These are phyloP conservation scores for Ottelia alismoides DNA, from an alignment of 106 monocot species.

Conservation along the genomic window DNA sequence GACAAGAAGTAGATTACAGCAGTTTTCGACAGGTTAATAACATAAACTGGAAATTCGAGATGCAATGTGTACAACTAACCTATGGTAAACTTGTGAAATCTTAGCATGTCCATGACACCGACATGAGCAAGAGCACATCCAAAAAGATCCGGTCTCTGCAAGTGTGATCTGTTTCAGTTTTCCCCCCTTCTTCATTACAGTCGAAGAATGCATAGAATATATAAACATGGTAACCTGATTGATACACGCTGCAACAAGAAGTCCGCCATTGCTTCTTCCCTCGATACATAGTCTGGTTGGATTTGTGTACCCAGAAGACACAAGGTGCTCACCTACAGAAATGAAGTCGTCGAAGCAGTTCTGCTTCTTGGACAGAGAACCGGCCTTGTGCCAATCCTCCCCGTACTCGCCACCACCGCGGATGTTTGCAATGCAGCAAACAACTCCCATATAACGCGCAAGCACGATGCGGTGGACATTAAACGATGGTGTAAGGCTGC, in stretches of 20 bases:
- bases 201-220: background rate
- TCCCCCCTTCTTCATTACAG: too few species aligned
- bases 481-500: conserved; percentile 67
- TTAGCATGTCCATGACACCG: conserved; percentile 96
- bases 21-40: background rate
- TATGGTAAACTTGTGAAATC: conserved; percentile 93
- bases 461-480: conserved; percentile 41
- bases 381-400: conserved; percentile 88
- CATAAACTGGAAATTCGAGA: background rate
- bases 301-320: conserved; percentile 51
- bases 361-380: conserved; percentile 74
- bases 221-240: conserved; percentile 47
- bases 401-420: conserved; percentile 95
- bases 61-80: conserved; percentile 11
- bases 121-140: conserved; percentile 89
- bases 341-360: conserved; percentile 93
- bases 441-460: conserved; percentile 39
- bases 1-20: background rate
- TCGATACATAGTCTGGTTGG: conserved; percentile 59
- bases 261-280: conserved; percentile 91
- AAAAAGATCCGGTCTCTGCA: conserved; percentile 80
- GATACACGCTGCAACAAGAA: conserved; percentile 74
- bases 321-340: conserved; percentile 60
- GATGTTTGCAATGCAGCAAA: conserved; percentile 71
- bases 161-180: background rate